These are phyloP conservation scores for Ophiocytium majus DNA, from an alignment of 352 stramenopile species.

Conservation along the genomic window DNA sequence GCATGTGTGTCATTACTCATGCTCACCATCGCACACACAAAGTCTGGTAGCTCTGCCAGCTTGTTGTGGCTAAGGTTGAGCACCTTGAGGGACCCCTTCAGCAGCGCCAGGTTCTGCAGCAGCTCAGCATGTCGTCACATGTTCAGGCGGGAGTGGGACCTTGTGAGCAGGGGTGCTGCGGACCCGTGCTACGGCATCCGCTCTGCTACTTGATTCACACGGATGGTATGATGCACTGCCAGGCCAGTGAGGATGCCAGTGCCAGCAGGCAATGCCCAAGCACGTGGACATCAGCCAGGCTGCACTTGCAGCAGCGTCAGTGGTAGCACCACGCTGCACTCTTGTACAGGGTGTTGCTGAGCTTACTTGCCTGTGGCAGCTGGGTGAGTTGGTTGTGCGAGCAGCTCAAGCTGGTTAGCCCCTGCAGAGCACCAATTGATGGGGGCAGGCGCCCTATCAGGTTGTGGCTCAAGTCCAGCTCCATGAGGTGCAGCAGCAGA, in stretches of 20 bases:
- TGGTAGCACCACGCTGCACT: too few relatives aligned
- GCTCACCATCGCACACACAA: neutral
- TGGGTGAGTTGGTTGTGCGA: neutral
- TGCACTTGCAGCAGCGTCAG: neutral
- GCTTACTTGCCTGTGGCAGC: neutral
- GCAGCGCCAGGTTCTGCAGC: neutral
- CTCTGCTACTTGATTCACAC: too few relatives aligned
- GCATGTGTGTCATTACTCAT: neutral
- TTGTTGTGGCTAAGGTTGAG: neutral
- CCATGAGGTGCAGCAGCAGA: neutral
- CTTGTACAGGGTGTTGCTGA: neutral
- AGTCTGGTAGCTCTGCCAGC: neutral
- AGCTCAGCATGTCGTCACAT: neutral
- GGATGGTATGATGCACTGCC: neutral
- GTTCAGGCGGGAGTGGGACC: neutral
- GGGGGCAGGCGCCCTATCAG: neutral
- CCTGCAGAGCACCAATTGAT: neutral
- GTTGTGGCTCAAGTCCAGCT: neutral
- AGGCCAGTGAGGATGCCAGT: neutral
- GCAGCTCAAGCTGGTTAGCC: neutral
- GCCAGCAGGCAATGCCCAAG: neutral
- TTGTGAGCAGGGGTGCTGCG: too few relatives aligned
- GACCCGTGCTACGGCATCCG: too few relatives aligned
- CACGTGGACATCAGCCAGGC: neutral
- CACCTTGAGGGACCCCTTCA: neutral